Percentiles rank a stretch among this genome's conserved stretches.
phyloP scores from a whole-genome alignment of 2,329 filamentous ascomycete species.

The Trichoderma guizhouense region DNA sequence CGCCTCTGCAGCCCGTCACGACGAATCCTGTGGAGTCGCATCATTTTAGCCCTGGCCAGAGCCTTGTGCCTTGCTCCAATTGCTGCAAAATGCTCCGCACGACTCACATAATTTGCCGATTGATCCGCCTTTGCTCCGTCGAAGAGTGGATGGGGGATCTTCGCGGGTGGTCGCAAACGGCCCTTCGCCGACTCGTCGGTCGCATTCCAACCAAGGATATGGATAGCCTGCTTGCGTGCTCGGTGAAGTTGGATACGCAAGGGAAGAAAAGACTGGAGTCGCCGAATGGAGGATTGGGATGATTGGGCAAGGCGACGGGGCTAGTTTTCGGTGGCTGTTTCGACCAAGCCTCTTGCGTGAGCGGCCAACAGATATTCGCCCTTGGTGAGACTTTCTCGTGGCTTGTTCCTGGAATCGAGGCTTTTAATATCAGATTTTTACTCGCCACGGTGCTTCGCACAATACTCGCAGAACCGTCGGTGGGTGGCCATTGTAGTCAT shows the following conservation, averaged over 20 bases:
- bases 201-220: not conserved
- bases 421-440: not conserved
- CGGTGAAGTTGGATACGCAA: not conserved
- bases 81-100: slow-evolving; percentile 2
- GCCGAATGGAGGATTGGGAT: not conserved
- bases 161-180: not conserved
- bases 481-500: not conserved
- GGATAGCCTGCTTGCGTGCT: slow-evolving; percentile 5
- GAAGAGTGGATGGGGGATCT: not conserved
- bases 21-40: slow-evolving; percentile 8
- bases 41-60: not conserved
- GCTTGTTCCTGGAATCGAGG: slow-evolving; percentile 2
- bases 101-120: slow-evolving; percentile 14
- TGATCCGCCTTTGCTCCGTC: slow-evolving; percentile 6
- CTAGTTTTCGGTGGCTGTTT: slow-evolving; percentile 6
- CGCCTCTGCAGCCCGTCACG: slow-evolving; percentile 3
- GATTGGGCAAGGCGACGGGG: not conserved
- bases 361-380: not conserved
- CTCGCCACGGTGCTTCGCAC: not conserved
- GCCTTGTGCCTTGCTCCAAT: slow-evolving; percentile 4
- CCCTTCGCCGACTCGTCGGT: not conserved
- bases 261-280: not conserved
- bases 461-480: not conserved
- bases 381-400: not conserved
- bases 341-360: not conserved